These are phyloP conservation scores for Linnemannia zychae DNA, from an alignment of 192 early-diverging fungal genomes.

Conservation along the genomic window DNA sequence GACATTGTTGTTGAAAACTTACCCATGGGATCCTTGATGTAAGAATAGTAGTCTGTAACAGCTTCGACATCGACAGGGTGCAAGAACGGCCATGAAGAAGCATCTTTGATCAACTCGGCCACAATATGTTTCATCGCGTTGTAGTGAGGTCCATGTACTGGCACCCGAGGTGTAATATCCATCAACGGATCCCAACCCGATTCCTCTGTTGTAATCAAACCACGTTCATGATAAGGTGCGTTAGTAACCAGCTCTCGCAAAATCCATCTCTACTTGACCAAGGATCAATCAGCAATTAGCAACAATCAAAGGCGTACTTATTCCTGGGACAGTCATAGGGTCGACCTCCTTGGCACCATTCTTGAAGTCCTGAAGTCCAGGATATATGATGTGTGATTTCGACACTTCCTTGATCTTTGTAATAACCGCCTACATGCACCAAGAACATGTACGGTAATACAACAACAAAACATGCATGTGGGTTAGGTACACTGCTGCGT, in stretches of 20 bases:
- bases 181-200: slow-evolving; percentile 96
- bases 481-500: neutral
- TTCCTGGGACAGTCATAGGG: slow-evolving; percentile 89
- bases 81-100: slow-evolving; percentile 93
- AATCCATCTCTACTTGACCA: neutral
- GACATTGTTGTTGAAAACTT: neutral
- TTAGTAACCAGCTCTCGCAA: neutral
- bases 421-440: slow-evolving; percentile 73
- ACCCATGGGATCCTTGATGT: slow-evolving; percentile 99
- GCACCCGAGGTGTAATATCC: slow-evolving; percentile 68
- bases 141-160: slow-evolving; percentile 68
- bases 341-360: slow-evolving; percentile 72
- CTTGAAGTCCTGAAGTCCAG: slow-evolving; percentile 82
- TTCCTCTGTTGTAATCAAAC: slow-evolving; percentile 64
- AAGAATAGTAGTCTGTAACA: slow-evolving; percentile 95
- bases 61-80: slow-evolving; percentile 89
- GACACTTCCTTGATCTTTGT: slow-evolving; percentile 86
- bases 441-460: neutral
- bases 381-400: slow-evolving; percentile 82
- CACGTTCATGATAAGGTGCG: neutral
- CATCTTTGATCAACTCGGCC: slow-evolving; percentile 81
- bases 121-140: slow-evolving; percentile 82
- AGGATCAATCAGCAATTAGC: neutral
- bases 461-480: neutral
- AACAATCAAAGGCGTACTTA: slow-evolving; percentile 66